Evolutionary conservation across 179 eudicot species (phyloP).

Genomic region (Patellifolia procumbens): DNA sequence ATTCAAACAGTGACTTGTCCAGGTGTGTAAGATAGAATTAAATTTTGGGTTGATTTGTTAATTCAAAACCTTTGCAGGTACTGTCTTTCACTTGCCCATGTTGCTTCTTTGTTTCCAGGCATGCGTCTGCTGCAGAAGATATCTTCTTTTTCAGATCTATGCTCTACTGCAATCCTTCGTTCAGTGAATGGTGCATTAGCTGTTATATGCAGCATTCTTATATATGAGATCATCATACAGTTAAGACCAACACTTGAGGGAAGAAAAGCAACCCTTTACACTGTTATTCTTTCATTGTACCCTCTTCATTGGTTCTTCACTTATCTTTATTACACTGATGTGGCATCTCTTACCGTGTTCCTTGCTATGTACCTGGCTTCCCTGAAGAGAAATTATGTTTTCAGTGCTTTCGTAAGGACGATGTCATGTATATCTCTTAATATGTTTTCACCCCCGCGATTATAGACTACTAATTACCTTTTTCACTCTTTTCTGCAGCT

Average conservation of each 20-base stretch:
- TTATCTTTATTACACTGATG: conserved; percentile 84
- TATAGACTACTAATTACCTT: background rate
- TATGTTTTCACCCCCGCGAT: background rate
- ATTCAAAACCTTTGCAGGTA: conserved; percentile 81
- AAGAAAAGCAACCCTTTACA: conserved; percentile 58
- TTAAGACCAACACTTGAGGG: conserved; percentile 65
- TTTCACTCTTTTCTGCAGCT: conserved; percentile 54
- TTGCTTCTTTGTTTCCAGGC: conserved; percentile 96
- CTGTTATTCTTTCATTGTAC: conserved; percentile 68
- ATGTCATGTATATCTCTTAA: background rate
- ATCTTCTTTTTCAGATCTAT: conserved; percentile 51
- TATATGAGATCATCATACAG: conserved; percentile 61
- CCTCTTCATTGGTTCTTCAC: conserved; percentile 98
- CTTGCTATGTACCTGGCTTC: conserved; percentile 68
- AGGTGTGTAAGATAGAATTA: conserved; percentile 7
- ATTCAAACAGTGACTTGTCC: background rate
- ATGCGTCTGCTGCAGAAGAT: conserved; percentile 43
- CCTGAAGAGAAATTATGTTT: conserved; percentile 59
- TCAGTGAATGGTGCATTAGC: conserved; percentile 75
- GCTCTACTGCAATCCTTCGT: conserved; percentile 70
- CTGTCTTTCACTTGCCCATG: conserved; percentile 93
- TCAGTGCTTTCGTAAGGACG: conserved; percentile 65
- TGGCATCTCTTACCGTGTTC: conserved; percentile 71
- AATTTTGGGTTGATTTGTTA: conserved; percentile 45
- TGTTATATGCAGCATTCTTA: conserved; percentile 62